A percentile compares a stretch with the other conserved stretches of the same genome.
Evolutionary conservation across 768 basidiomycete genomes (phyloP).

Genomic region (Polyporus arcularius): DNA sequence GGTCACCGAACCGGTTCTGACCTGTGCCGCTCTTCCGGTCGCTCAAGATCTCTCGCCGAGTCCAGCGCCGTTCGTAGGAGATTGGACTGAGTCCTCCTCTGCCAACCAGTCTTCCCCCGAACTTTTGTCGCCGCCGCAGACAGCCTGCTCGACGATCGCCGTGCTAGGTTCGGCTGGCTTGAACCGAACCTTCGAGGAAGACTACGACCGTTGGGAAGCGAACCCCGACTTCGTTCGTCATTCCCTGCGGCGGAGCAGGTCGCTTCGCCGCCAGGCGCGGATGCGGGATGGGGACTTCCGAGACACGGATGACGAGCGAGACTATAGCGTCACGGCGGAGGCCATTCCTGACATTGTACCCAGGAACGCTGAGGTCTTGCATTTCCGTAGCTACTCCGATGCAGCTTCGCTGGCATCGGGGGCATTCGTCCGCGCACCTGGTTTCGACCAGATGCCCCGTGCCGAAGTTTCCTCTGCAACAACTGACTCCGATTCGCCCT

Average conservation of each 20-base stretch:
- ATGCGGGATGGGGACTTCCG: conserved; percentile 13
- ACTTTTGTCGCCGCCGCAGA: conserved; percentile 4
- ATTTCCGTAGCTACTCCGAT: not conserved
- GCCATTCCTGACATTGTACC: not conserved
- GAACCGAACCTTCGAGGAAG: conserved; percentile 6
- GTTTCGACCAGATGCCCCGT: too few species aligned
- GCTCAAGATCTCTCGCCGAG: not conserved
- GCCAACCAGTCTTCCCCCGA: not conserved
- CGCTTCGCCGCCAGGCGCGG: conserved; percentile 6
- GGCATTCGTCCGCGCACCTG: not conserved
- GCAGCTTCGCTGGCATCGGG: not conserved
- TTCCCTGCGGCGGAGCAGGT: not conserved
- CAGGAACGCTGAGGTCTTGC: not conserved
- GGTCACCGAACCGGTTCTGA: too few species aligned
- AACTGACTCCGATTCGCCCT: too few species aligned
- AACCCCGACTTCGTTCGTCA: conserved; percentile 2
- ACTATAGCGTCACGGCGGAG: conserved; percentile 1
- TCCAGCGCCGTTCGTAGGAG: not conserved
- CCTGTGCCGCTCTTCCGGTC: too few species aligned
- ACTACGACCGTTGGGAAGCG: conserved; percentile 6
- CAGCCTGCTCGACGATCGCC: conserved; percentile 9
- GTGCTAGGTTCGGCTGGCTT: conserved; percentile 5
- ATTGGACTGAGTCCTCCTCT: not conserved
- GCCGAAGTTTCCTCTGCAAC: too few species aligned
- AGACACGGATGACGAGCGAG: conserved; percentile 3